These are phyloP conservation scores for Neovahlkampfia damariscottae DNA, from an alignment of 78 protist species.

Conservation along the genomic window DNA sequence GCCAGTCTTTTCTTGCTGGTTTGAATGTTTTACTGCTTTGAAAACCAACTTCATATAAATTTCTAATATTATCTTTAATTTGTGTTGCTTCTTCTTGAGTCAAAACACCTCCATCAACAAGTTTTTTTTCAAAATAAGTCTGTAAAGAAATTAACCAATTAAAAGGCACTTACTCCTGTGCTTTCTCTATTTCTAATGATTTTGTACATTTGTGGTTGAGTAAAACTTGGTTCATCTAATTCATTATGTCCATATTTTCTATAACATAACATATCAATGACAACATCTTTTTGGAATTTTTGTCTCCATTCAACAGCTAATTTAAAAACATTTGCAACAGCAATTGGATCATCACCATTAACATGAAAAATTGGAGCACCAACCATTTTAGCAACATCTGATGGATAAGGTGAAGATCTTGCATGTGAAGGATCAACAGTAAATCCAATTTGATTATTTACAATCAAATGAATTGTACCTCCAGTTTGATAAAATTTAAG, in stretches of 20 bases:
- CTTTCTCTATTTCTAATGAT: constrained; percentile 41
- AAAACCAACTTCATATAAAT: constrained; percentile 2
- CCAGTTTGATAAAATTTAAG: constrained; percentile 49
- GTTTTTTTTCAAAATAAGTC: neutral
- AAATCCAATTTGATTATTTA: constrained; percentile 85
- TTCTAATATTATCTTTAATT: neutral
- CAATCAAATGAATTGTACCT: constrained; percentile 77
- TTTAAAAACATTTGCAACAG: constrained; percentile 28
- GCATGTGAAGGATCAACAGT: constrained; percentile 45
- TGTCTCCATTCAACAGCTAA: constrained; percentile 61
- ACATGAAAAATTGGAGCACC: constrained; percentile 82
- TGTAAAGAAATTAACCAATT: neutral
- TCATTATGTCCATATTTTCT: constrained; percentile 83
- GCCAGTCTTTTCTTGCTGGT: neutral
- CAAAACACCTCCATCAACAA: neutral
- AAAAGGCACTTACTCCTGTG: constrained; percentile 15
- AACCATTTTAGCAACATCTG: constrained; percentile 56
- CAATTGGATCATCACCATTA: constrained; percentile 74
- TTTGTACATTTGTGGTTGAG: constrained; percentile 90
- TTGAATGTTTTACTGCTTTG: neutral
- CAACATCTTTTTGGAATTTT: constrained; percentile 62
- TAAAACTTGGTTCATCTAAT: constrained; percentile 86
- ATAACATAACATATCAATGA: constrained; percentile 74
- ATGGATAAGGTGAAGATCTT: constrained; percentile 47
- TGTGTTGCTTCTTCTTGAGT: neutral